Evolutionary conservation across 306 rosid species (phyloP), one percentile per base, ranked within the genome.

Genomic region (Arachis hypogaea): DNA sequence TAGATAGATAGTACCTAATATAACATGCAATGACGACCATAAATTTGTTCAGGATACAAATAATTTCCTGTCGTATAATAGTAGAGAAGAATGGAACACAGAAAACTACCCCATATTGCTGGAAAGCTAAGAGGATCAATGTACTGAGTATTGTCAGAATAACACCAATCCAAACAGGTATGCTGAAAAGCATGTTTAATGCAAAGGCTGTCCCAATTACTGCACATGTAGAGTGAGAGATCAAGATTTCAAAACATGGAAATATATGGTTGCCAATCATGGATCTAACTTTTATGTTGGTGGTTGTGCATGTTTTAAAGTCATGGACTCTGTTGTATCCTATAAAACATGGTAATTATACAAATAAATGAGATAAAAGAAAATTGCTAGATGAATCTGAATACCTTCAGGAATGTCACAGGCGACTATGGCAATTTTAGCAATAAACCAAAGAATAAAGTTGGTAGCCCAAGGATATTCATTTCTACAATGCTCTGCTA

Each of bases 381-480:
- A 49, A 63, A 71, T 54, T 44, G 36, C 38, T 45, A 8, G 45
- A 80, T 64, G 69, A 49, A 78, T 41, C 46, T 69, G 63, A 12
- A 54, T 82, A 91, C 98, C 98, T 86, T 93, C 98, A 57, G 98
- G 98, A 81, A 93, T 93, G 75, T 93, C 98, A 69, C 98, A 93
- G 43, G 98, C 98, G 77, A 93, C 96, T 29, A 93, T 81, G 70
- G 98, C 82, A 76, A 93, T 88, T 88, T 93, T 97, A 80, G 98
- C 98, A 79, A 93, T 86, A 63, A 88, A 62, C 98, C 98, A 93
- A 28, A 93, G 87, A 61, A 89, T 79, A 76, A 93, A 89, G 79
- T 91, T 93, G 42, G 96, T 77, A 33, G 75, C 80, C 66, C 74
- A 84, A 45, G 93, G 79, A 83, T 93, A 93, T 79, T 93, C 98